Percentiles rank a stretch among this genome's conserved stretches.
These are phyloP conservation scores for Akanthomyces uredinophilus DNA, from an alignment of 2,329 filamentous ascomycete genomes.

Conservation along the genomic window DNA sequence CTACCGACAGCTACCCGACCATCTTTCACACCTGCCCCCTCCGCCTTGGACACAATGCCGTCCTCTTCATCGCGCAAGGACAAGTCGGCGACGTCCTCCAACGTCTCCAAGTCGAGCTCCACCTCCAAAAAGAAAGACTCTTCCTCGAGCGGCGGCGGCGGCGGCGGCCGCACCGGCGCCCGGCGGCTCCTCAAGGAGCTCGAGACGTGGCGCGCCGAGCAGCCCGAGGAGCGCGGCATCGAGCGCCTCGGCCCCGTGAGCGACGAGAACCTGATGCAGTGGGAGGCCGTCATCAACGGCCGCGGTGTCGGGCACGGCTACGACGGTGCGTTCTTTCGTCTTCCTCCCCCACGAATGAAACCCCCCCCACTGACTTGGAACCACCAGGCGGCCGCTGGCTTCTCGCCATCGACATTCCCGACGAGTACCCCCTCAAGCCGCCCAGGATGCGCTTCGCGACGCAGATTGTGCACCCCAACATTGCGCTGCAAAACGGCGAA, in stretches of 20 bases:
- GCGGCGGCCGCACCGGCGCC: constrained; percentile 43
- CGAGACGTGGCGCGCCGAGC: constrained; percentile 46
- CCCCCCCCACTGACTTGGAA: not conserved
- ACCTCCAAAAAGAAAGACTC: constrained; percentile 17
- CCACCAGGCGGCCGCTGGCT: constrained; percentile 71
- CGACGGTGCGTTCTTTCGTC: constrained; percentile 38
- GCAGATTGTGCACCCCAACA: constrained; percentile 79
- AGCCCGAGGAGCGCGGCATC: constrained; percentile 46
- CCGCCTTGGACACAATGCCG: constrained; percentile 1
- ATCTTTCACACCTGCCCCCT: not conserved
- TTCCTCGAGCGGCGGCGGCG: constrained; percentile 30
- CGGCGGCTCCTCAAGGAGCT: constrained; percentile 57
- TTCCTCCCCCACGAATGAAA: not conserved
- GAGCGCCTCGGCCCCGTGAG: constrained; percentile 52
- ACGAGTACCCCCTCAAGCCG: constrained; percentile 71
- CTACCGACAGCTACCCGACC: not conserved
- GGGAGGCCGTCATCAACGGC: constrained; percentile 59
- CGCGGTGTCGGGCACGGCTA: constrained; percentile 50
- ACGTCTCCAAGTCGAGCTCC: constrained; percentile 14
- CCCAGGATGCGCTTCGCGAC: constrained; percentile 80
- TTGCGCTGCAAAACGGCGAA: constrained; percentile 66
- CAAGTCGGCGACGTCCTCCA: constrained; percentile 17
- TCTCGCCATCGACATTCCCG: constrained; percentile 69
- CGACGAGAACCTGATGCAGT: constrained; percentile 51
- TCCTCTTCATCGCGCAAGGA: constrained; percentile 14